Percentiles rank a stretch among this genome's conserved stretches.
These are phyloP conservation scores for Begonia fuchsioides DNA, from an alignment of 306 rosid species.

Conservation along the genomic window DNA sequence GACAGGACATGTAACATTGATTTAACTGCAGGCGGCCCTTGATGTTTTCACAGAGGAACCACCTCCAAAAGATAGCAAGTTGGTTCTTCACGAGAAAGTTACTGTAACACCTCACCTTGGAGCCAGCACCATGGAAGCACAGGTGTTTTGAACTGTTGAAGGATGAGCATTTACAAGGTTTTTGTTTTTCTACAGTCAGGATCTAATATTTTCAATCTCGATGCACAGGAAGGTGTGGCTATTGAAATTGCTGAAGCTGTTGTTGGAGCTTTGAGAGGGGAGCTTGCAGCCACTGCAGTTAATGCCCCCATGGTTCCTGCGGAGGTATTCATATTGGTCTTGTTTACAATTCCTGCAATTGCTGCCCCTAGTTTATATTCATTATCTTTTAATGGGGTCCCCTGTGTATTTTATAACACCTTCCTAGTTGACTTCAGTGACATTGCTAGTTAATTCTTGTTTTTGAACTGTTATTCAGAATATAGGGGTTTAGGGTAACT, in stretches of 20 bases:
- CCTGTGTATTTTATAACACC: no score
- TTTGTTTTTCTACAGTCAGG: slow-evolving; percentile 3
- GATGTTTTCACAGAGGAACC: slow-evolving; percentile 92
- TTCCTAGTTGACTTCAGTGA: no score
- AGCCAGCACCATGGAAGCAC: no score
- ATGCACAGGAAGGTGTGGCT: slow-evolving; percentile 93
- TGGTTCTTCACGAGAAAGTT: slow-evolving; percentile 72
- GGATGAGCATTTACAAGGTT: background rate
- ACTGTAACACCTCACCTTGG: slow-evolving; percentile 97
- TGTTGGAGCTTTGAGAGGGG: slow-evolving; percentile 83
- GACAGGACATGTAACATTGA: background rate
- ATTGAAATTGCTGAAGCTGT: no score
- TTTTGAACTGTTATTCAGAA: no score
- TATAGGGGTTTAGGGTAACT: no score
- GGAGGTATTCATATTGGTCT: slow-evolving; percentile 40
- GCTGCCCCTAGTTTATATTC: background rate
- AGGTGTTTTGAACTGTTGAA: slow-evolving; percentile 10
- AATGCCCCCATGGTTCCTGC: slow-evolving; percentile 99
- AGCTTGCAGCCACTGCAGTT: slow-evolving; percentile 96
- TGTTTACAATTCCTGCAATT: background rate
- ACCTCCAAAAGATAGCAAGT: no score
- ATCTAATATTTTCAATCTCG: slow-evolving; percentile 11
- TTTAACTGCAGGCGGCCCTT: slow-evolving; percentile 69
- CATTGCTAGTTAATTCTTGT: no score
- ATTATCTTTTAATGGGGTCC: no score